Evolutionary conservation across 306 rosid genomes (phyloP), one percentile per base, ranked within the genome.

Genomic region (Acacia crassicarpa): DNA sequence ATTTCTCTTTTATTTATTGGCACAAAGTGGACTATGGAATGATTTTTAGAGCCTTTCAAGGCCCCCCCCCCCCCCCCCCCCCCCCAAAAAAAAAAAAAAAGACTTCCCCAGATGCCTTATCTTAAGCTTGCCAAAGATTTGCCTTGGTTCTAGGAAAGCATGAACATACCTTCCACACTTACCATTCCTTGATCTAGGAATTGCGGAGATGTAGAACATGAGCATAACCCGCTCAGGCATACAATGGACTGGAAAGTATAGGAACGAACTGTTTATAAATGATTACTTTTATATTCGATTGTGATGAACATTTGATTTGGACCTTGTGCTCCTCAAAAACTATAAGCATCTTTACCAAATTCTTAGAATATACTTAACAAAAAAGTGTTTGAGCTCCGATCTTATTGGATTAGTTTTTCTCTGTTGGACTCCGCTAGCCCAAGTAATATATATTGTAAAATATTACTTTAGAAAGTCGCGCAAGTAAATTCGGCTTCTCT

Each of bases 351-450:
- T 62, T 1, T 58, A n/a, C 59, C 62, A 46, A 83, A 3, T 76
- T 67, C 72, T 54, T 83, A 33, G 82, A 65, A 72, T 79, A 70
- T 74, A 72, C 63, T 80, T 68, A 46, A 43, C 49, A 72, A 44
- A 30, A 68, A 27, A 33, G 41, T 23, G 66, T 41, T 58, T 46
- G 23, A 63, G 67, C 75, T 63, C 32, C 20, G 16, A 35, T 6
- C 23, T 72, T 25, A 11, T 16, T 45, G 19, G 12, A 44, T 71
- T 44, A 44, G 12, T 71, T 71, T 75, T 27, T 23, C 53, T 63
- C 14, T 11, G 32, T 81, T 44, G 44, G 25, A 49, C 73, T 53
- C 13, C 43, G 14, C 11, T 27, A 48, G 17, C 33, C 70, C 67
- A 35, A 66, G 44, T 19, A 49, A 68, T 20, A 77, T 81, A 51